These are phyloP conservation scores for Coemansia sp. DNA, from an alignment of 192 early-diverging fungal species.

Conservation along the genomic window DNA sequence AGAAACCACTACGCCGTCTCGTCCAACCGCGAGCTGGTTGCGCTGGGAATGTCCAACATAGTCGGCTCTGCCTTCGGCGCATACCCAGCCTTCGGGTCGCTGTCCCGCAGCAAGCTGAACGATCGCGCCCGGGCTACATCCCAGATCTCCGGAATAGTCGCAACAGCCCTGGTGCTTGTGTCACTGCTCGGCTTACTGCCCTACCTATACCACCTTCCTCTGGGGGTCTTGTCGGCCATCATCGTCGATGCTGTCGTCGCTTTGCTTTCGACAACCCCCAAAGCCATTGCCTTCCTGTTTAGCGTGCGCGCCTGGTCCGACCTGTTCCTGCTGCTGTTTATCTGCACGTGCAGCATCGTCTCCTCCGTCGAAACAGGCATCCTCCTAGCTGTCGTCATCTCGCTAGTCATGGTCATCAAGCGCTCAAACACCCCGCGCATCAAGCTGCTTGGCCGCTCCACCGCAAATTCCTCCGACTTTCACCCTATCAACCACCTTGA, in stretches of 20 bases:
- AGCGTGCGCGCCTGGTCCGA: slow-evolving; percentile 81
- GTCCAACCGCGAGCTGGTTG: slow-evolving; percentile 95
- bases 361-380: slow-evolving; percentile 93
- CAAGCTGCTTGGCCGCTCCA: slow-evolving; percentile 68
- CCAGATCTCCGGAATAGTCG: slow-evolving; percentile 84
- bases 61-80: slow-evolving; percentile 75
- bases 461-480: slow-evolving; percentile 66
- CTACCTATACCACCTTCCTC: slow-evolving; percentile 80
- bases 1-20: slow-evolving; percentile 90
- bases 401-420: slow-evolving; percentile 88
- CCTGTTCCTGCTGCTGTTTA: slow-evolving; percentile 76
- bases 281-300: slow-evolving; percentile 79
- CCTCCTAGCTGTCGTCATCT: slow-evolving; percentile 82
- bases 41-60: slow-evolving; percentile 87
- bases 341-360: slow-evolving; percentile 86
- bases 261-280: slow-evolving; percentile 70
- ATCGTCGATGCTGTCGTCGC: slow-evolving; percentile 81
- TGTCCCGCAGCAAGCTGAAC: slow-evolving; percentile 91
- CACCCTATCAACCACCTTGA: slow-evolving; percentile 60
- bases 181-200: slow-evolving; percentile 83
- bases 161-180: slow-evolving; percentile 71
- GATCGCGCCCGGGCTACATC: slow-evolving; percentile 89
- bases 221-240: slow-evolving; percentile 75
- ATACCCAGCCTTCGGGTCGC: slow-evolving; percentile 83
- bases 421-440: slow-evolving; percentile 84